Conservation (phyloP, 2,329 filamentous ascomycete species). For the Penicillium sclerotiorum region DNA sequence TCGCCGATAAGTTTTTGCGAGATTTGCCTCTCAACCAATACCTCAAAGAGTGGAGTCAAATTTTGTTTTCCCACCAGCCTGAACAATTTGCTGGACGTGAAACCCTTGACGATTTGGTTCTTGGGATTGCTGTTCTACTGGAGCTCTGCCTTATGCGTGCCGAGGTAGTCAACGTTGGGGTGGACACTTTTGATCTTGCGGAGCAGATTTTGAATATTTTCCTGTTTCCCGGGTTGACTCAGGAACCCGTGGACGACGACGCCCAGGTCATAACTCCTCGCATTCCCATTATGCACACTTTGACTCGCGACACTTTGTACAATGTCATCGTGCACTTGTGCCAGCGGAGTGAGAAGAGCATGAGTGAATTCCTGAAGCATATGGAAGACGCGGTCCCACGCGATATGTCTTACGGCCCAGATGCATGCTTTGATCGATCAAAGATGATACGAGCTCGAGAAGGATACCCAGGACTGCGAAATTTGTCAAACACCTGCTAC, state of each 20-base stretch:
- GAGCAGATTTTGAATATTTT: slow-evolving; percentile 63
- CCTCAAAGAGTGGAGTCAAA: slow-evolving; percentile 45
- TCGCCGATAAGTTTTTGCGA: slow-evolving; percentile 41
- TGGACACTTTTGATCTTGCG: slow-evolving; percentile 46
- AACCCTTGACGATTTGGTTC: slow-evolving; percentile 45
- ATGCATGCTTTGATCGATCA: slow-evolving; percentile 64
- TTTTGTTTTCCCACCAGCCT: slow-evolving; percentile 47
- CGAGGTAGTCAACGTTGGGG: slow-evolving; percentile 31
- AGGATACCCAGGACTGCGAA: slow-evolving; percentile 86
- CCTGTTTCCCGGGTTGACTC: slow-evolving; percentile 62
- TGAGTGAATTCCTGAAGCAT: slow-evolving; percentile 55
- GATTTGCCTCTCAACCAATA: slow-evolving; percentile 44
- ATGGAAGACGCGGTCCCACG: slow-evolving; percentile 57
- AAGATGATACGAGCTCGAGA: slow-evolving; percentile 73
- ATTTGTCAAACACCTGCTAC: slow-evolving; percentile 95
- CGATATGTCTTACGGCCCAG: slow-evolving; percentile 32
- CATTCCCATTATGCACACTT: slow-evolving; percentile 55
- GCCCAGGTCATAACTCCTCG: slow-evolving; percentile 35
- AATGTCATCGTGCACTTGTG: slow-evolving; percentile 62
- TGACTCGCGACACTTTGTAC: slow-evolving; percentile 63
- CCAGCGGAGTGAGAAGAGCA: slow-evolving; percentile 51
- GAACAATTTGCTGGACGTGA: slow-evolving; percentile 53
- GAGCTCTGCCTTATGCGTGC: slow-evolving; percentile 45
- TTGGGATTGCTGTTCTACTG: slow-evolving; percentile 49
- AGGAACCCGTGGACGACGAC: slow-evolving; percentile 28